Evolutionary conservation across 208 protist genomes (phyloP), one percentile per base, ranked within the genome.

Genomic region (Acanthamoeba castellanii): DNA sequence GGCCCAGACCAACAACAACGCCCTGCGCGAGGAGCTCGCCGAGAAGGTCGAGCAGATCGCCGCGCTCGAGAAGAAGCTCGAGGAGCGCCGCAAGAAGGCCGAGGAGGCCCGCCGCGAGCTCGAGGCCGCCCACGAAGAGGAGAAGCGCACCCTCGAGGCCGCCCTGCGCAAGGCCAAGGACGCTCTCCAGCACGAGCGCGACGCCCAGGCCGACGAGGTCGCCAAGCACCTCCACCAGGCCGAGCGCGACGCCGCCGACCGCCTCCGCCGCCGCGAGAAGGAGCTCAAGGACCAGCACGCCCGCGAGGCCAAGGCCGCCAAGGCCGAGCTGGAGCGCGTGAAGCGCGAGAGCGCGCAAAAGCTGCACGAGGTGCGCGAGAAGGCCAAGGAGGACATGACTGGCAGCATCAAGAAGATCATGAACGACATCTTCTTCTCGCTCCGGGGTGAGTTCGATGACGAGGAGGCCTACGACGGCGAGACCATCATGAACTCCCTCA

Each of bases 401-500:
- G 85, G 20, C 55, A 70, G 42, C 37, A 91, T 91, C 57, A 91
- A 70, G 85, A 91, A 91, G 42, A 91, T 94, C 47, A 94, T 94
- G 89, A 94, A 94, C 50, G 89, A 94, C 27, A 94, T 94, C 14
- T 94, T 68, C 70, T 94, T 81, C 89, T 78, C 89, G 27, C 89
- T 94, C 27, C 3, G 42, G 22, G 25, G 16, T 27, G 89, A 94
- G 66, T 84, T 94, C 27, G 89, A 94, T 3, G 89, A 94, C 37
- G 89, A 94, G 14, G 89, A 78, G 8, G 37, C 89, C 25, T 94
- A 94, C 32, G 89, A 94, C 45, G 89, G 89, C 6, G 42, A 85
- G 47, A 85, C 76, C 20, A 85, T 91, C 45, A 91, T 91, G 61
- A 37, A 70, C 45, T 74, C 85, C 5, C 52, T 91, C 32, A 91